Base-by-base conservation (phyloP, 116 monocot genomes). In the Cymodocea nodosa region DNA sequence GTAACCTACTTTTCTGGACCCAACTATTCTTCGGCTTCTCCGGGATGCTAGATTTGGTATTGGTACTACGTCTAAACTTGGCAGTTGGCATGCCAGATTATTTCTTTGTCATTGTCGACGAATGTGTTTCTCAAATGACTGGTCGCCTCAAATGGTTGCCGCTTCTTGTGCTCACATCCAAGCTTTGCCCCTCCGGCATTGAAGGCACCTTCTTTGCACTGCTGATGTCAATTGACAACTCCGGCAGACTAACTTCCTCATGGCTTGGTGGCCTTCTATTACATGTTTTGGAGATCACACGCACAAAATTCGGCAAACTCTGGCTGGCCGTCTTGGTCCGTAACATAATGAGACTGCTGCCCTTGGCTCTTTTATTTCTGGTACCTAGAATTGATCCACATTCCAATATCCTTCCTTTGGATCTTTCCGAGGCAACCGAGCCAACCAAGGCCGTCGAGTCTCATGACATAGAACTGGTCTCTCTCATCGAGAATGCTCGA, bases 161-260 rank as follows among this genome's bases (percentile, higher is more conserved):
- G 0, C 81, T 93, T 22, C 76, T 93, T 20, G 89, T 93, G 19
- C 74, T 93, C 40, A 86, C 86, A 50, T 68, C 78, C 23, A 81
- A 80, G 72, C 86, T 93, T 24, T 93, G 93, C 64, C 93, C 93
- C 3, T 40, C 57, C 1, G 93, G 93, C 14, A 76, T 93, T 0
- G 93, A 93, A 70, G 93, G 93, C 20, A 86, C 93, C 4, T 93
- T 93, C 66, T 93, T 83, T 59, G 93, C 93, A 0, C 52, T 93
- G 44, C 70, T 93, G 10, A 93, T 93, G 93, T 79, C 89, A 23
- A 83, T 93, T 13, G 86, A 89, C 50, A 74, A 89, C 23, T 55
- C 68, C 4, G 89, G 86, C 4, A 6, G 80, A 62, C 84, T 93
- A 6, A 75, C 74, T 4, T 83, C 89, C 0, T 83, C 85, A 7